phyloP scores from a whole-genome alignment of 345 rosid genomes.

The Stellera chamaejasme region DNA sequence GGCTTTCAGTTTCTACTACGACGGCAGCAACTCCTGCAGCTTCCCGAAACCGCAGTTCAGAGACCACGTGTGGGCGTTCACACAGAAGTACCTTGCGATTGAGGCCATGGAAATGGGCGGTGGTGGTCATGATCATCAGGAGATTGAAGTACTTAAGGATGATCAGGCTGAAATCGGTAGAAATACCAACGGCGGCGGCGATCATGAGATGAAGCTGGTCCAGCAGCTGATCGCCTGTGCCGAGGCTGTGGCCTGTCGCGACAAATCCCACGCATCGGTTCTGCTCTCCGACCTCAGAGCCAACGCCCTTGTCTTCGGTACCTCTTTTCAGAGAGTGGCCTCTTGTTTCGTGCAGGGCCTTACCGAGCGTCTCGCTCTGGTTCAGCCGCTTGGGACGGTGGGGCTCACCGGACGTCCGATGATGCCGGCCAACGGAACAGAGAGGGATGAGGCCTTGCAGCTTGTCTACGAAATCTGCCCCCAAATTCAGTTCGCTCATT shows the following conservation, averaged over 20 bases:
- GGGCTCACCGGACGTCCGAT: conserved; percentile 12
- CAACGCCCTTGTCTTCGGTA: conserved; percentile 34
- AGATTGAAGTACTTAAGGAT: conserved; percentile 15
- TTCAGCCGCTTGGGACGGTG: conserved; percentile 29
- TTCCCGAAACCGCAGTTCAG: conserved; percentile 28
- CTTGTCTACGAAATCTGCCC: conserved; percentile 40
- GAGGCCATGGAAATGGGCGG: conserved; percentile 41
- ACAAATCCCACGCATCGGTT: conserved; percentile 34
- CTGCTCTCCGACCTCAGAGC: conserved; percentile 31
- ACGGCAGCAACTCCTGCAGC: conserved; percentile 2
- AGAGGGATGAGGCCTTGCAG: conserved; percentile 34
- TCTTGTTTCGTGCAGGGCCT: conserved; percentile 46
- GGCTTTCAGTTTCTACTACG: neutral
- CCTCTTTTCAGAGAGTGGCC: conserved; percentile 42
- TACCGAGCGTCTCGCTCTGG: conserved; percentile 30
- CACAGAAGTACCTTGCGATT: conserved; percentile 30
- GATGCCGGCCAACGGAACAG: conserved; percentile 8
- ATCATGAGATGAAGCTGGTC: conserved; percentile 36
- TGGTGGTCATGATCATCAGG: conserved; percentile 13
- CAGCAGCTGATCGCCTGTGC: conserved; percentile 48
- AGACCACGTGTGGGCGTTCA: conserved; percentile 36
- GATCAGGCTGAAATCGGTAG: neutral
- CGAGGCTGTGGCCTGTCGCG: conserved; percentile 51
- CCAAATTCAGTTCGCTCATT: conserved; percentile 40
- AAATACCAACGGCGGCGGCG: conserved; percentile 3